phyloP scores from a whole-genome alignment of 2,329 filamentous ascomycete genomes.

The Paradendryphiella salina region DNA sequence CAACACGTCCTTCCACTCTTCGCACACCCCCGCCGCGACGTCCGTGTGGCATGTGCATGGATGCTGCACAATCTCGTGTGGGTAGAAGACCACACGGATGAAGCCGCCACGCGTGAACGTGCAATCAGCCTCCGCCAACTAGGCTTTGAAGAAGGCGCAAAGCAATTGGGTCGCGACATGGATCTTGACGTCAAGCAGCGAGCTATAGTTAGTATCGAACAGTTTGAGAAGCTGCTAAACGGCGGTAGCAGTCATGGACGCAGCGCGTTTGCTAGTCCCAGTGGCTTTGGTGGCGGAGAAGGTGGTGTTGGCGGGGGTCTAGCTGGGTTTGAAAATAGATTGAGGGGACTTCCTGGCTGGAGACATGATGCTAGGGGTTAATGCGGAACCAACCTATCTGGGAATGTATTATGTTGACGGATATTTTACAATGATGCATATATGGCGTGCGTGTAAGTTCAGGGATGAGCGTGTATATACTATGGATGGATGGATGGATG shows the following conservation, averaged over 20 bases:
- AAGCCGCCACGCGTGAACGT: constrained; percentile 65
- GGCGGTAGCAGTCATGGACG: background rate
- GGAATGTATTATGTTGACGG: constrained; percentile 3
- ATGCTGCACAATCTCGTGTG: constrained; percentile 84
- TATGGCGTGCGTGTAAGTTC: background rate
- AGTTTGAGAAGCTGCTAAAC: constrained; percentile 47
- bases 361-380: constrained; percentile 21
- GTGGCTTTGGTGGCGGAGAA: constrained; percentile 16
- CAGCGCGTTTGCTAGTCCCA: constrained; percentile 13
- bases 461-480: background rate
- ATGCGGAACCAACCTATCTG: background rate
- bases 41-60: constrained; percentile 80
- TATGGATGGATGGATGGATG: too few relatives aligned
- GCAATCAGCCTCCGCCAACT: constrained; percentile 69
- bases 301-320: constrained; percentile 7
- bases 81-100: constrained; percentile 73
- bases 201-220: constrained; percentile 76
- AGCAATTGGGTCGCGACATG: constrained; percentile 64
- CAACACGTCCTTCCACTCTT: constrained; percentile 74
- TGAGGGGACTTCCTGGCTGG: constrained; percentile 25
- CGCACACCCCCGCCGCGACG: constrained; percentile 69
- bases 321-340: constrained; percentile 9
- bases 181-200: constrained; percentile 83
- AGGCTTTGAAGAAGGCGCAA: constrained; percentile 69
- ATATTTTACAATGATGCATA: background rate